These are phyloP conservation scores for Penicillium nucicola DNA, from an alignment of 495 filamentous ascomycete species.

Conservation along the genomic window DNA sequence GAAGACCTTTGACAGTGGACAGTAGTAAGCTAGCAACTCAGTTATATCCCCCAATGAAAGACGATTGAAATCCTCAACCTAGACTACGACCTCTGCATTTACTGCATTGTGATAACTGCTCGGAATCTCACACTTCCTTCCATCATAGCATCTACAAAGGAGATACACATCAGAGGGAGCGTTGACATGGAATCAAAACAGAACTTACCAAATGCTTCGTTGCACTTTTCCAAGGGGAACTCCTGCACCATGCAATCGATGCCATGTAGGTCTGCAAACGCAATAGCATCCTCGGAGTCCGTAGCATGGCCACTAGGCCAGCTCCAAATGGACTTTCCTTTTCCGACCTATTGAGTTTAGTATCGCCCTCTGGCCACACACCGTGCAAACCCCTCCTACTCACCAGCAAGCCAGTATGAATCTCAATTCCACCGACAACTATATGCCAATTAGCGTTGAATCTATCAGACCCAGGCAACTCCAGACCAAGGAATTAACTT, in stretches of 20 bases:
- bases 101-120: conserved; percentile 51
- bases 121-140: conserved; percentile 48
- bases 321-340: conserved; percentile 46
- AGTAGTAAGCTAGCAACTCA: no score
- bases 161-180: not conserved
- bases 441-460: not conserved
- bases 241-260: conserved; percentile 64
- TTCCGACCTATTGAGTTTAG: not conserved
- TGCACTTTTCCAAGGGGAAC: conserved; percentile 55
- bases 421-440: conserved; percentile 19
- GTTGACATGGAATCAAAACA: not conserved
- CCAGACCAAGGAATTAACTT: no score
- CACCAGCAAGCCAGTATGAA: conserved; percentile 14
- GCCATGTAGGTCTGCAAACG: conserved; percentile 53
- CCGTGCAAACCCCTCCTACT: conserved; percentile 11
- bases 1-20: no score
- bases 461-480: no score
- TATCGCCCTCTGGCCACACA: no score
- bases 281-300: conserved; percentile 65
- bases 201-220: conserved; percentile 45
- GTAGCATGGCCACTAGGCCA: conserved; percentile 62
- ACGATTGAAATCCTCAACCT: no score
- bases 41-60: no score
- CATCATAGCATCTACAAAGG: conserved; percentile 33
- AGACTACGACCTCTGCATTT: not conserved